Conservation (phyloP, 2,329 filamentous ascomycete species). For the Parastagonospora nodorum region DNA sequence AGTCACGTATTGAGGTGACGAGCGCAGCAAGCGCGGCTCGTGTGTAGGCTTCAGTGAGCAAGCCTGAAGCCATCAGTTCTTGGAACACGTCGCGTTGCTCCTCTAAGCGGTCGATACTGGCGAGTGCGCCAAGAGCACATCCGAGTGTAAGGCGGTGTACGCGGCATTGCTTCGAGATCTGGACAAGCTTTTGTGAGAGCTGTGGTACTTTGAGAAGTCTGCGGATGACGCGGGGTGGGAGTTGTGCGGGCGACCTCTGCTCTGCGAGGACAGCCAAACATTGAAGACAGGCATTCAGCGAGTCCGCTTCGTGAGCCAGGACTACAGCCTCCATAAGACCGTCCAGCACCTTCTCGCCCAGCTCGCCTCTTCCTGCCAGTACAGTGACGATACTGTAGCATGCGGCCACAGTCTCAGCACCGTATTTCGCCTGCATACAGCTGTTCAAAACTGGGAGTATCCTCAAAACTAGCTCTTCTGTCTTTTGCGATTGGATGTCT, state of each 20-base stretch:
- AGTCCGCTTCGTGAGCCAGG: constrained; percentile 75
- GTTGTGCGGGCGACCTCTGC: constrained; percentile 70
- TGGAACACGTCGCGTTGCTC: constrained; percentile 56
- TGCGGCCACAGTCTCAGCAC: constrained; percentile 79
- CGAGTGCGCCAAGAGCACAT: constrained; percentile 60
- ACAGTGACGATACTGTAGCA: constrained; percentile 92
- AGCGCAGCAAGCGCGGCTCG: constrained; percentile 70
- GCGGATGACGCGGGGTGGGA: constrained; percentile 73
- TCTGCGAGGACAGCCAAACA: constrained; percentile 83
- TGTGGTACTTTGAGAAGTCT: constrained; percentile 68
- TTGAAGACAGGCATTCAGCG: constrained; percentile 72
- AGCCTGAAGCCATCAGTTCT: constrained; percentile 62
- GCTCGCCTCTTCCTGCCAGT: constrained; percentile 78
- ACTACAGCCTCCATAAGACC: constrained; percentile 89
- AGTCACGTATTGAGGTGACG: constrained; percentile 56
- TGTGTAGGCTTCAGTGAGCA: constrained; percentile 67
- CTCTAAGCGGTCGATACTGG: constrained; percentile 18
- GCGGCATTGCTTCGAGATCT: constrained; percentile 67
- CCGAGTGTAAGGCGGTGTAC: constrained; percentile 75
- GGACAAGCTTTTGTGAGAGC: constrained; percentile 63
- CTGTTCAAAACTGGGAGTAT: constrained; percentile 74
- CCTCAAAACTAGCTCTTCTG: constrained; percentile 75
- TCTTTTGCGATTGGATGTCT: constrained; percentile 77
- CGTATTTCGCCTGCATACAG: constrained; percentile 74
- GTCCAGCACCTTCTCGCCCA: constrained; percentile 80